Evolutionary conservation across 305 asterid species (phyloP), one percentile per base, ranked within the genome.

Genomic region (Fraxinus sp.): DNA sequence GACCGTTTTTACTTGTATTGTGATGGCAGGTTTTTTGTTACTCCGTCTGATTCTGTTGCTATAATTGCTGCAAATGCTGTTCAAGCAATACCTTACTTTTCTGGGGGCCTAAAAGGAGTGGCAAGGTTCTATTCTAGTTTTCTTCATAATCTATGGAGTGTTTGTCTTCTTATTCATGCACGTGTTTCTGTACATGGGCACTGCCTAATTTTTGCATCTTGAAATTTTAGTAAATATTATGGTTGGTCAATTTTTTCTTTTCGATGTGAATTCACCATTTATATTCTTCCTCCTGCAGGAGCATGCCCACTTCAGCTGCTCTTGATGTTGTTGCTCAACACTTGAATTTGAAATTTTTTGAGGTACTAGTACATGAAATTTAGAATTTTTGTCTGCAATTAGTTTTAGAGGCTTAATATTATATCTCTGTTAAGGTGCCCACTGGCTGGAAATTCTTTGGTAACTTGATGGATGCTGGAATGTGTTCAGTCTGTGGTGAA

Each of bases 231-330:
- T 24, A 52, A 39, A 4, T 3, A 30, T 20, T 43, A 64, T 22
- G 6, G 73, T 64, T 64, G 35, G 20, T 36, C 35, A 32, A 11
- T 9, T 72, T n/a, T 85, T 77, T 70, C 46, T 46, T 77, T 79
- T 30, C 68, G 24, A 76, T 77, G 22, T 79, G 85, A 80, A 80
- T 46, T 80, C 83, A 66, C 39, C 59, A 55, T 80, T 55, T 68
- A 52, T 77, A 59, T 83, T 85, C 13, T 77, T 70, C 83, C 80
- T 75, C 80, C 82, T 86, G 85, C 91, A 96, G 99, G 97, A 96
- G 99, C 89, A 96, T 96, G 99, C 98, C 99, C 82, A 96, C 99
- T 26, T 96, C 99, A 85, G 97, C 99, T 83, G 99, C 99, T 85
- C 98, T 96, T 84, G 98, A 96, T 86, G 97, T 96, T 85, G 99